These are phyloP conservation scores for Candida bentonensis DNA, from an alignment of 805 yeast species.

Conservation along the genomic window DNA sequence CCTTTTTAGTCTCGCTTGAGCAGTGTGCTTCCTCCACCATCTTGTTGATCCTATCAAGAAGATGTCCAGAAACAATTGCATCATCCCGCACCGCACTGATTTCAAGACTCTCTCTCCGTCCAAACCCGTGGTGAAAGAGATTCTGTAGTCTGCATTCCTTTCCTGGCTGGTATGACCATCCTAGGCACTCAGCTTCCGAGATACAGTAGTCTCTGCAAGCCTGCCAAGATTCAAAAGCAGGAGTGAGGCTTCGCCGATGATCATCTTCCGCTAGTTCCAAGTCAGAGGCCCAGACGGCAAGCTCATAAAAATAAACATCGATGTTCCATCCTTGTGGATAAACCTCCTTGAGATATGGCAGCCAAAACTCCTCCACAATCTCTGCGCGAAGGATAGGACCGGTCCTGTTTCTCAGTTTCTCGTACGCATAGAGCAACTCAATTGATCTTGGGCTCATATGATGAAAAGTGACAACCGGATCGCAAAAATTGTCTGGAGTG, in stretches of 20 bases:
- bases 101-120: too few relatives aligned
- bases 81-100: too few relatives aligned
- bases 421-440: constrained; percentile 20
- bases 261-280: background rate
- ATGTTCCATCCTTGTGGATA: background rate
- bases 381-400: constrained; percentile 6
- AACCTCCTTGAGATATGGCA: background rate
- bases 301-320: too few relatives aligned
- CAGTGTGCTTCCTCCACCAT: background rate
- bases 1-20: background rate
- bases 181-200: background rate
- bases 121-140: background rate
- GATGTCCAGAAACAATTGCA: background rate
- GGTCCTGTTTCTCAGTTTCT: constrained; percentile 11
- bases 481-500: constrained; percentile 17
- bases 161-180: background rate
- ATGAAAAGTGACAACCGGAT: constrained; percentile 21
- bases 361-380: background rate
- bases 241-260: too few relatives aligned
- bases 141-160: background rate
- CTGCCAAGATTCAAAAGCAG: too few relatives aligned
- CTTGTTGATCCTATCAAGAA: background rate
- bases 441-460: constrained; percentile 17
- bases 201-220: background rate
- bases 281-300: too few relatives aligned